phyloP scores from a whole-genome alignment of 2,329 filamentous ascomycete species.

The Arthrobotrys pseudoclavata region DNA sequence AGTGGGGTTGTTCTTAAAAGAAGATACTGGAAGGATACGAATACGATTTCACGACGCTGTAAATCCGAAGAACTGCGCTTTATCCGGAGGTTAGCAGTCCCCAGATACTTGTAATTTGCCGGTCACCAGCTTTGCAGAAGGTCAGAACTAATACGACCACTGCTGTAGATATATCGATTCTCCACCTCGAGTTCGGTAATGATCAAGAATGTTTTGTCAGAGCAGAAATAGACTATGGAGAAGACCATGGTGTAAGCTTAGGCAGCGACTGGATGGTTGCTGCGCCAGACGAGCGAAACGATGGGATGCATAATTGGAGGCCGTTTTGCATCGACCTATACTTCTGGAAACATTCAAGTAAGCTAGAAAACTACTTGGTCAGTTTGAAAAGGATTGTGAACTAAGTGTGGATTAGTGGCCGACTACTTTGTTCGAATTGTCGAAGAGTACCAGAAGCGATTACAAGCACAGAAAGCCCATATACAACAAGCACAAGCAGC shows the following conservation, averaged over 20 bases:
- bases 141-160: neutral
- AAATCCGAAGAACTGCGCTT: slow-evolving; percentile 46
- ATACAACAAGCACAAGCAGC: neutral
- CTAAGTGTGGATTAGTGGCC: slow-evolving; percentile 36
- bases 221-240: slow-evolving; percentile 58
- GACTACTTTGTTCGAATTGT: slow-evolving; percentile 53
- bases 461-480: slow-evolving; percentile 34
- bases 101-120: slow-evolving; percentile 13
- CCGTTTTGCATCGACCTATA: slow-evolving; percentile 56
- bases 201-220: slow-evolving; percentile 56
- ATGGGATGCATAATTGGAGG: slow-evolving; percentile 56
- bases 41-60: slow-evolving; percentile 40
- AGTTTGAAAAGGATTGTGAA: neutral
- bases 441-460: slow-evolving; percentile 53
- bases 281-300: slow-evolving; percentile 50
- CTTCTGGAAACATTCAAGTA: slow-evolving; percentile 59
- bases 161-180: slow-evolving; percentile 43
- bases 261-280: slow-evolving; percentile 57
- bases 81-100: slow-evolving; percentile 55
- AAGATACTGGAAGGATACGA: slow-evolving; percentile 54
- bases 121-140: neutral
- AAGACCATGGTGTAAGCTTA: slow-evolving; percentile 40
- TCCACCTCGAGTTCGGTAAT: slow-evolving; percentile 48
- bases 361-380: slow-evolving; percentile 2
- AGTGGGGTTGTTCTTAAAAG: slow-evolving; percentile 52